Evolutionary conservation across 2,329 filamentous ascomycete species (phyloP).

Genomic region (Aspergillus sp.): DNA sequence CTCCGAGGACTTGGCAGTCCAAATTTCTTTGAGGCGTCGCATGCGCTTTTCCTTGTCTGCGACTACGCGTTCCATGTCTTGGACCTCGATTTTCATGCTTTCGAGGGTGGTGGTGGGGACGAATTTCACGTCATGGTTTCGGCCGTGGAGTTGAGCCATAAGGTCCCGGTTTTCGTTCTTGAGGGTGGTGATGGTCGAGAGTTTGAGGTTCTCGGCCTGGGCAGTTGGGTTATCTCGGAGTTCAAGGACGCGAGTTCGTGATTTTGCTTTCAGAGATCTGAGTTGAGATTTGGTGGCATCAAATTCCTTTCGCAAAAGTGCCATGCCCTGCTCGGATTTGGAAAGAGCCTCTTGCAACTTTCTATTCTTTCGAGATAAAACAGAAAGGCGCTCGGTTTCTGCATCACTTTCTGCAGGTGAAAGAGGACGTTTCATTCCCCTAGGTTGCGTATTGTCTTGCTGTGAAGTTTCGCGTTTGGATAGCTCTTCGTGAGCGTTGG

Average conservation of each 20-base stretch:
- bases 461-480: slow-evolving; percentile 57
- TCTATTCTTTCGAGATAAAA: slow-evolving; percentile 83
- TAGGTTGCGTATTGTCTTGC: slow-evolving; percentile 42
- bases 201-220: slow-evolving; percentile 79
- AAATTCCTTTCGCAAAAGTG: slow-evolving; percentile 73
- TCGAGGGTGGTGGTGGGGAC: slow-evolving; percentile 77
- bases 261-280: slow-evolving; percentile 62
- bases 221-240: slow-evolving; percentile 91
- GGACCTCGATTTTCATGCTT: slow-evolving; percentile 72
- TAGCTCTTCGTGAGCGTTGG: slow-evolving; percentile 73
- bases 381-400: slow-evolving; percentile 71
- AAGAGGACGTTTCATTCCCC: slow-evolving; percentile 64
- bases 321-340: slow-evolving; percentile 66
- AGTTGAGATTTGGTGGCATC: slow-evolving; percentile 73
- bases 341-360: slow-evolving; percentile 77
- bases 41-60: slow-evolving; percentile 75
- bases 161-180: slow-evolving; percentile 82
- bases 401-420: slow-evolving; percentile 55
- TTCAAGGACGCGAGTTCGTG: slow-evolving; percentile 78
- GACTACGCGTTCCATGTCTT: slow-evolving; percentile 68
- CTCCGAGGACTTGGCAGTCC: slow-evolving; percentile 84
- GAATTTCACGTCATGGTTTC: slow-evolving; percentile 53
- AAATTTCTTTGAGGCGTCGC: slow-evolving; percentile 86
- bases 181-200: slow-evolving; percentile 72
- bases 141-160: slow-evolving; percentile 65